Evolutionary conservation across 1,139 yeast species (phyloP).

Genomic region (Yueomyces sp.): DNA sequence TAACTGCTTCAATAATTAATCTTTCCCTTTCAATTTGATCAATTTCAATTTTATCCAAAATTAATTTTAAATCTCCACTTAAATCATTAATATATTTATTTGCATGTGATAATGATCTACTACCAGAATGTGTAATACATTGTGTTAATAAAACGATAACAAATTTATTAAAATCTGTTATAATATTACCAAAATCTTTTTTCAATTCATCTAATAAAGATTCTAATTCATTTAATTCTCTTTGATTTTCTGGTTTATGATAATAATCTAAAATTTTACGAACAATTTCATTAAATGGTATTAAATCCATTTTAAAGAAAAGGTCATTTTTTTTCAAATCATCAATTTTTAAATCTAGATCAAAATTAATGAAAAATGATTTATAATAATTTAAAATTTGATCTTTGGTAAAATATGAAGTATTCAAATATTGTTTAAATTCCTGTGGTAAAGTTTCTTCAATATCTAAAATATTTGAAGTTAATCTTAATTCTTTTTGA

Average conservation of each 20-base stretch:
- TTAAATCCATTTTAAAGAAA: conserved; percentile 23
- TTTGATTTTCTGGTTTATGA: conserved; percentile 24
- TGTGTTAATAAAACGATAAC: conserved; percentile 54
- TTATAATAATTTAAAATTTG: conserved; percentile 27
- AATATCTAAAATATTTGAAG: conserved; percentile 57
- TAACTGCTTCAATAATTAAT: conserved; percentile 50
- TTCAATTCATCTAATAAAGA: conserved; percentile 25
- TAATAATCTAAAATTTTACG: conserved; percentile 24
- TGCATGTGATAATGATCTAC: conserved; percentile 81
- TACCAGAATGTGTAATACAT: conserved; percentile 70
- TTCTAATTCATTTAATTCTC: conserved; percentile 23
- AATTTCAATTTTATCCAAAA: conserved; percentile 30
- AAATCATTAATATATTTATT: conserved; percentile 54
- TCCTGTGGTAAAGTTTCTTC: conserved; percentile 67
- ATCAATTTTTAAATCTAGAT: conserved; percentile 15
- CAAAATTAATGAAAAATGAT: conserved; percentile 18
- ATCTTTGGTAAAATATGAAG: conserved; percentile 30
- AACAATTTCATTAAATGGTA: conserved; percentile 24
- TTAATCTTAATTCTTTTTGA: conserved; percentile 68
- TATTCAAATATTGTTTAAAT: conserved; percentile 50
- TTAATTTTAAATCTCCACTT: conserved; percentile 36
- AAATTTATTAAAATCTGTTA: conserved; percentile 33
- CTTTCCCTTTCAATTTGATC: conserved; percentile 23
- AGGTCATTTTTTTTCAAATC: conserved; percentile 18
- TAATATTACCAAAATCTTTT: conserved; percentile 16